Conservation (phyloP, 176 grass and related monocot species). For the Ensete glaucum region DNA sequence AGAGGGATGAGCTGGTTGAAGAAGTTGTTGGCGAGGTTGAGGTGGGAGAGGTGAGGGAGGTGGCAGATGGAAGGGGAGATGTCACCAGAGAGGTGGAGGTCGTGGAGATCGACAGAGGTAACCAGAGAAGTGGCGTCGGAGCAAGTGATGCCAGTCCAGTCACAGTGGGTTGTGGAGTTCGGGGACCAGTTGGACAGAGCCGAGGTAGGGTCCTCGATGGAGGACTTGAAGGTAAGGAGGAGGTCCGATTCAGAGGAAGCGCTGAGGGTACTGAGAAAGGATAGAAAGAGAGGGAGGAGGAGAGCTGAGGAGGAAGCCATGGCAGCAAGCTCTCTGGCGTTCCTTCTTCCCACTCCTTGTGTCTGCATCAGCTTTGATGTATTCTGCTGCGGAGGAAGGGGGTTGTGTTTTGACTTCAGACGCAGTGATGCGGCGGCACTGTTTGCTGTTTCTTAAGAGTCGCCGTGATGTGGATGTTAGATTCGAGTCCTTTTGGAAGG, state of each 20-base stretch:
- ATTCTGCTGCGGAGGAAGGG: too few relatives aligned
- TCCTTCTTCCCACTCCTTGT: neutral
- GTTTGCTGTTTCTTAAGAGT: neutral
- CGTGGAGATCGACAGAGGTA: slow-evolving; percentile 31
- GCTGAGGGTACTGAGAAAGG: slow-evolving; percentile 1
- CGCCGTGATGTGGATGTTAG: slow-evolving; percentile 3
- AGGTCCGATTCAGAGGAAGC: slow-evolving; percentile 28
- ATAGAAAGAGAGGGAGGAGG: slow-evolving; percentile 17
- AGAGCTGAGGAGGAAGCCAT: slow-evolving; percentile 29
- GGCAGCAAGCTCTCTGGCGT: neutral
- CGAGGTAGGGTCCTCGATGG: slow-evolving; percentile 38
- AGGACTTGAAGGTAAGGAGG: slow-evolving; percentile 52
- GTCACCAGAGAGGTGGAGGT: slow-evolving; percentile 51
- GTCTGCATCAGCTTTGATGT: too few relatives aligned
- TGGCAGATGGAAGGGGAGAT: slow-evolving; percentile 40
- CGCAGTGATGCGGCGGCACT: neutral
- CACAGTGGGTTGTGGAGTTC: slow-evolving; percentile 30
- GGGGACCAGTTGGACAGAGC: slow-evolving; percentile 49
- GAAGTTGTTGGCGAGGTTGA: slow-evolving; percentile 52
- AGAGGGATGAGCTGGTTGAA: slow-evolving; percentile 71
- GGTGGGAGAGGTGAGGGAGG: slow-evolving; percentile 31
- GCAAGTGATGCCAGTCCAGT: slow-evolving; percentile 60
- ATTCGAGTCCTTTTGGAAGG: neutral
- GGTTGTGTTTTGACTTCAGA: neutral
- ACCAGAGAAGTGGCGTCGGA: slow-evolving; percentile 5